Conservation (phyloP, 2,329 filamentous ascomycete species). For the Diaporthe citriasiana region DNA sequence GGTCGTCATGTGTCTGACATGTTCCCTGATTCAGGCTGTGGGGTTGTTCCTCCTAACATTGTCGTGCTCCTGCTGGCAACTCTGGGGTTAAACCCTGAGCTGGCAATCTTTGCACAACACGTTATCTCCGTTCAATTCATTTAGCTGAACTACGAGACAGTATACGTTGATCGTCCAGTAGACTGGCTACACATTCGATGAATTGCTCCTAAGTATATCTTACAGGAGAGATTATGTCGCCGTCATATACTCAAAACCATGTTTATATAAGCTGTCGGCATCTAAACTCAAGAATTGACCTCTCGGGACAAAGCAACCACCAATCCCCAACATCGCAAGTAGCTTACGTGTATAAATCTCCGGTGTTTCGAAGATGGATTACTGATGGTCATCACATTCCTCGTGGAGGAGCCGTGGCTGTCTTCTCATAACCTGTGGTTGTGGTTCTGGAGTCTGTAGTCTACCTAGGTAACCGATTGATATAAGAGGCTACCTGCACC, state of each 20-base stretch:
- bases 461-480: too few species aligned
- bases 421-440: neutral
- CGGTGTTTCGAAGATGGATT: neutral
- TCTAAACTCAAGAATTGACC: neutral
- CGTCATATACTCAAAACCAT: too few species aligned
- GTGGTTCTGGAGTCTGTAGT: too few species aligned
- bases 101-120: neutral
- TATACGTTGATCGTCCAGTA: neutral
- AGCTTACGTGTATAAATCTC: neutral
- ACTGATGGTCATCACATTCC: neutral
- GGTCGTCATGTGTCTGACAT: conserved; percentile 21
- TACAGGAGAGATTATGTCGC: too few species aligned
- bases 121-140: neutral
- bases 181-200: too few species aligned
- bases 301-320: neutral
- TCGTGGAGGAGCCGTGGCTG: neutral
- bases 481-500: too few species aligned
- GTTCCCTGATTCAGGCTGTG: conserved; percentile 21
- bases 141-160: too few species aligned
- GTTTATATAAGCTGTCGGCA: too few species aligned
- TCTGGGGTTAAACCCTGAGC: conserved; percentile 13
- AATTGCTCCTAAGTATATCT: too few species aligned
- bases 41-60: neutral
- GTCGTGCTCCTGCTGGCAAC: neutral
- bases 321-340: neutral